Percentiles rank a stretch among this genome's conserved stretches.
phyloP scores from a whole-genome alignment of 2,329 filamentous ascomycete genomes.

The Teratosphaeriaceae sp. region DNA sequence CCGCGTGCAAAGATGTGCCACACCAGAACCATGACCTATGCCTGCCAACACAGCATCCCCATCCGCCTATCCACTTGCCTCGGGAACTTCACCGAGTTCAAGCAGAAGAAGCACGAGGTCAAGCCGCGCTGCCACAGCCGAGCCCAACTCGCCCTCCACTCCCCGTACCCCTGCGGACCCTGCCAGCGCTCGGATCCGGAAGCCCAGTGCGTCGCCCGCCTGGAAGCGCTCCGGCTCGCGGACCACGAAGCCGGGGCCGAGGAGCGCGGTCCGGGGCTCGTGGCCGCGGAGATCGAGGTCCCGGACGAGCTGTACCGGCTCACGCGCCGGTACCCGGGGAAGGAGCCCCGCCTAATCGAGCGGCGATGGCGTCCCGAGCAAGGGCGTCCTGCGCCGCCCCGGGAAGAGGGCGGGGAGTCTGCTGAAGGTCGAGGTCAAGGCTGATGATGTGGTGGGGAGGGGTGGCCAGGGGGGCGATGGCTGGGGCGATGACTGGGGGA shows the following conservation, averaged over 20 bases:
- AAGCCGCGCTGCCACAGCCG: constrained; percentile 24
- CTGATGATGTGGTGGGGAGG: constrained; percentile 16
- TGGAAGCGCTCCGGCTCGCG: not conserved
- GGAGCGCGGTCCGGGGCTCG: constrained; percentile 2
- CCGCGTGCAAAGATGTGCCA: constrained; percentile 40
- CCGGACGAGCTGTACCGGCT: constrained; percentile 6
- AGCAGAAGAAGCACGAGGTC: not conserved
- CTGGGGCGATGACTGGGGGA: constrained; percentile 1
- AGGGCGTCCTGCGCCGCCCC: constrained; percentile 2
- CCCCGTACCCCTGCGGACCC: constrained; percentile 15
- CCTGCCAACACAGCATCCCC: constrained; percentile 27
- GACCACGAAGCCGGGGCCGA: not conserved
- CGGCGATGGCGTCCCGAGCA: constrained; percentile 15
- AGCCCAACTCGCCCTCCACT: constrained; percentile 19
- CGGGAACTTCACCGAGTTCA: constrained; percentile 22
- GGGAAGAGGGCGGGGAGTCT: constrained; percentile 10
- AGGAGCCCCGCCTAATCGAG: too few species aligned
- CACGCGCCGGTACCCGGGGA: constrained; percentile 10
- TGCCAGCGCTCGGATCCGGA: constrained; percentile 9
- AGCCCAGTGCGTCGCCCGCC: not conserved
- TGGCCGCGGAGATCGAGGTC: constrained; percentile 5
- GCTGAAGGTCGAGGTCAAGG: constrained; percentile 16
- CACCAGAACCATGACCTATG: constrained; percentile 25
- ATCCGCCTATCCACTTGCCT: constrained; percentile 28
- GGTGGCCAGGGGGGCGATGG: not conserved